These are phyloP conservation scores for Phytophthora cajani DNA, from an alignment of 352 stramenopile genomes.

Conservation along the genomic window DNA sequence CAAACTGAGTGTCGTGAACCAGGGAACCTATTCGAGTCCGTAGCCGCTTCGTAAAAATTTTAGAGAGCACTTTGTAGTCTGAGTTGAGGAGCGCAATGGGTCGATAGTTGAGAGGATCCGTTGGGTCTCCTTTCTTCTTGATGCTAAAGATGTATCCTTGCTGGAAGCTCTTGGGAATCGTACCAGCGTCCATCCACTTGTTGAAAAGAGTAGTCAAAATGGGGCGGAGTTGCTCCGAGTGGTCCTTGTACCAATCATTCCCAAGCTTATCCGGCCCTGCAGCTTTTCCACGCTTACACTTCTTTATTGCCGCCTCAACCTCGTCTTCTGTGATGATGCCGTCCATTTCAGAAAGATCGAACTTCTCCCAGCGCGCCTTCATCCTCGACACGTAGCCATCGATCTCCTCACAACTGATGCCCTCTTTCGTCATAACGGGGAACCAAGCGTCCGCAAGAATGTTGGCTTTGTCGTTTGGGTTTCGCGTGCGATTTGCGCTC, in stretches of 20 bases:
- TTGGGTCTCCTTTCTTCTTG: not conserved
- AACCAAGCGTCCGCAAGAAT: not conserved
- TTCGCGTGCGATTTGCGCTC: not conserved
- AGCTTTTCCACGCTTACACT: slow-evolving; percentile 4
- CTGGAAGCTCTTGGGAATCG: not conserved
- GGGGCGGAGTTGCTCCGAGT: not conserved
- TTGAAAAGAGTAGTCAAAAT: slow-evolving; percentile 4
- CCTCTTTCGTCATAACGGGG: not conserved
- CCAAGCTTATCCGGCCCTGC: slow-evolving; percentile 2
- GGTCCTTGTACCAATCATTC: slow-evolving; percentile 13
- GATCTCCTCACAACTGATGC: too few relatives aligned
- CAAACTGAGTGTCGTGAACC: slow-evolving; percentile 1
- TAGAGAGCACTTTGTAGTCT: not conserved
- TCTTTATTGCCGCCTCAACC: not conserved
- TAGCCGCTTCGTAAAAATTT: not conserved
- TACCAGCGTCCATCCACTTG: not conserved
- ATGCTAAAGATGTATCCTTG: slow-evolving; percentile 10
- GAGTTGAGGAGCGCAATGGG: slow-evolving; percentile 2
- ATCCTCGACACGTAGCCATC: too few relatives aligned
- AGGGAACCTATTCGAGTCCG: not conserved
- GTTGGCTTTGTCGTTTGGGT: not conserved
- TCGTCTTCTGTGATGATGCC: slow-evolving; percentile 2
- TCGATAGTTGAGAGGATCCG: slow-evolving; percentile 2
- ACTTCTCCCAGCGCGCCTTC: not conserved
- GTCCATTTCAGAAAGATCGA: not conserved